Conservation (phyloP, 108 stramenopile species). For the Pseudonitzschia multiseries region DNA sequence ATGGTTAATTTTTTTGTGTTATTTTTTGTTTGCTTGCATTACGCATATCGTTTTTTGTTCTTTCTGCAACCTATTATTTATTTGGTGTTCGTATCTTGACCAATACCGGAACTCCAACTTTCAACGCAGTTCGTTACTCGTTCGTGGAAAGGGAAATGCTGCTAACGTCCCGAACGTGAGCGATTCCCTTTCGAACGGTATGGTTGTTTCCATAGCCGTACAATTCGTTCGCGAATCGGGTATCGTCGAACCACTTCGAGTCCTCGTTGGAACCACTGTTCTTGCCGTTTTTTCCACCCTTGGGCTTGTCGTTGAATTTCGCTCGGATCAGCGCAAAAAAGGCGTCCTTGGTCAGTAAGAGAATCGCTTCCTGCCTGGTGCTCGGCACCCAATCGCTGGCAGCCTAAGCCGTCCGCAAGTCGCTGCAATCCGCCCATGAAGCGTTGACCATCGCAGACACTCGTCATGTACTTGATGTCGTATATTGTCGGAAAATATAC, state of each 20-base stretch:
- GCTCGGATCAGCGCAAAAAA: slow-evolving; percentile 90
- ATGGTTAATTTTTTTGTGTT: background rate
- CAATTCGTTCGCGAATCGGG: slow-evolving; percentile 85
- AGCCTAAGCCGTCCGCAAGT: slow-evolving; percentile 90
- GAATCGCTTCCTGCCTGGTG: slow-evolving; percentile 99
- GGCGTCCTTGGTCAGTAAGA: slow-evolving; percentile 92
- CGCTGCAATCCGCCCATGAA: slow-evolving; percentile 92
- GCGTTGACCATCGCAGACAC: slow-evolving; percentile 81
- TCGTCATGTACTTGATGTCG: slow-evolving; percentile 98
- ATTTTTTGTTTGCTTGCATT: background rate
- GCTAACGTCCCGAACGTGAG: slow-evolving; percentile 7
- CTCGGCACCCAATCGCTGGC: slow-evolving; percentile 95
- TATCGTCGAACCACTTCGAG: slow-evolving; percentile 45
- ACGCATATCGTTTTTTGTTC: background rate
- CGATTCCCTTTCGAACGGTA: slow-evolving; percentile 77
- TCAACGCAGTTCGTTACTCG: background rate
- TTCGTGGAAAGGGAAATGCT: slow-evolving; percentile 2
- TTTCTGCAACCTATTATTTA: no score
- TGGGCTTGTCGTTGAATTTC: slow-evolving; percentile 53
- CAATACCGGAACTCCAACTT: no score
- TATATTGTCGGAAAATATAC: slow-evolving; percentile 97
- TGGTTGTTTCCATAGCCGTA: slow-evolving; percentile 90
- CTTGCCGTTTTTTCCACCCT: slow-evolving; percentile 38
- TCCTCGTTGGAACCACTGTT: background rate
- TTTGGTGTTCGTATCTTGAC: no score